Evolutionary conservation across 805 yeast species (phyloP).

Genomic region (Cyberlindnera subsufficiens): DNA sequence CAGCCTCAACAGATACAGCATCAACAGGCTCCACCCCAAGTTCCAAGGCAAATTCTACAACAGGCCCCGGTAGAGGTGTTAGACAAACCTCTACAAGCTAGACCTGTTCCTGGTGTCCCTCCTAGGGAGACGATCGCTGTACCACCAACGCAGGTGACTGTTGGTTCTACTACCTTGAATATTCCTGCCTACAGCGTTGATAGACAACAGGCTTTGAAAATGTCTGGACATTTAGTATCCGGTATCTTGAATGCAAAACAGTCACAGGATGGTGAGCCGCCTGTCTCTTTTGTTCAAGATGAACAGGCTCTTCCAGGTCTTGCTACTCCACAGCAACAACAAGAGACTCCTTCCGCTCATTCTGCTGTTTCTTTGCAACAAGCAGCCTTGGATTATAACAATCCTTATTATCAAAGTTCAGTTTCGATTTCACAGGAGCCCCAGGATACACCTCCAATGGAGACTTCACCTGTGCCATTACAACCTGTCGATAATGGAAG

Average conservation of each 20-base stretch:
- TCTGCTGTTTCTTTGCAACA: constrained; percentile 3
- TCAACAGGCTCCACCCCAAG: neutral
- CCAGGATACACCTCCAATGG: neutral
- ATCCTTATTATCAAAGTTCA: constrained; percentile 16
- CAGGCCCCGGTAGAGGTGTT: constrained; percentile 6
- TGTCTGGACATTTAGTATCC: constrained; percentile 10
- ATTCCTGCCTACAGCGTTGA: constrained; percentile 12
- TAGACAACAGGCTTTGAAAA: constrained; percentile 11
- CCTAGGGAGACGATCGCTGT: constrained; percentile 6
- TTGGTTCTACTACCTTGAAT: constrained; percentile 9
- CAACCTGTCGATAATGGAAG: too few relatives aligned
- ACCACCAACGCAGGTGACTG: constrained; percentile 10
- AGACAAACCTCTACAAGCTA: constrained; percentile 1
- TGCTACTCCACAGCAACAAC: neutral
- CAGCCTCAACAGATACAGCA: neutral
- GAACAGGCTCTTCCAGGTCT: neutral
- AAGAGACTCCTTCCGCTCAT: constrained; percentile 1
- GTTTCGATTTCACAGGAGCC: neutral
- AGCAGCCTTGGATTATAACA: constrained; percentile 6
- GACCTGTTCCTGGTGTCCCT: neutral
- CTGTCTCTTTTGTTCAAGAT: neutral
- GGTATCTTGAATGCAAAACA: constrained; percentile 3
- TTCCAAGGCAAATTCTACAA: constrained; percentile 6
- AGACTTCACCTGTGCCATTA: too few relatives aligned
- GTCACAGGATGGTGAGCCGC: neutral